Conservation (phyloP, 768 basidiomycete genomes). For the Suillus plorans region DNA sequence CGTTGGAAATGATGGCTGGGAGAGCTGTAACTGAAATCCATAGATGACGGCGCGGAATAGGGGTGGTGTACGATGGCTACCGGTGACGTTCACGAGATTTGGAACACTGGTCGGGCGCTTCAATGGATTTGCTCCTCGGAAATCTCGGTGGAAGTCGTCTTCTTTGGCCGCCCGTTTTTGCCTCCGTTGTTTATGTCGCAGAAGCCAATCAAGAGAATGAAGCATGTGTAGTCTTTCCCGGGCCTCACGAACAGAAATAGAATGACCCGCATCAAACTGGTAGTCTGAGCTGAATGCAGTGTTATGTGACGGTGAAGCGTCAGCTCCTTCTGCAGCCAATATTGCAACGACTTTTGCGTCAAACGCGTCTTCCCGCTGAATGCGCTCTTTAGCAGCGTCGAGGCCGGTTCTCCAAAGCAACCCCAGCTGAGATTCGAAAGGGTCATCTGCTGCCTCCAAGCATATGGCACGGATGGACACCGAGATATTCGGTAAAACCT, state of each 20-base stretch:
- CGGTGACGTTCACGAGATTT: constrained; percentile 43
- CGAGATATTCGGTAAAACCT: constrained; percentile 61
- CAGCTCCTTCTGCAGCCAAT: constrained; percentile 38
- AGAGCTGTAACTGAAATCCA: constrained; percentile 55
- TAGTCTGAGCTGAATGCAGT: constrained; percentile 46
- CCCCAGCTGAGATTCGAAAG: constrained; percentile 75
- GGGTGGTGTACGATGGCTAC: constrained; percentile 48
- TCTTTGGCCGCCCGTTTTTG: constrained; percentile 51
- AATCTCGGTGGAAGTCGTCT: constrained; percentile 41
- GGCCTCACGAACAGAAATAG: constrained; percentile 72
- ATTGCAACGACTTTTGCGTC: constrained; percentile 75
- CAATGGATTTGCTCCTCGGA: constrained; percentile 38
- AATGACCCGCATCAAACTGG: constrained; percentile 62
- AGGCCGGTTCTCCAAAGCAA: constrained; percentile 73
- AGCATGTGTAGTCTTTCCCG: constrained; percentile 63
- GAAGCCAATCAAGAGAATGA: constrained; percentile 73
- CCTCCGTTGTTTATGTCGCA: constrained; percentile 48
- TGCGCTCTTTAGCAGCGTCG: constrained; percentile 66
- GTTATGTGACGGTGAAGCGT: constrained; percentile 36
- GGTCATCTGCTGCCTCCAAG: constrained; percentile 81
- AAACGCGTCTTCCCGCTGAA: constrained; percentile 81
- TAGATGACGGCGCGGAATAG: constrained; percentile 67
- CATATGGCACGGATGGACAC: constrained; percentile 61
- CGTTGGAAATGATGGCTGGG: constrained; percentile 57
- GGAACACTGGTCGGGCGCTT: constrained; percentile 35